These are phyloP conservation scores for Dendrobium chrysotoxum DNA, from an alignment of 106 monocot species.

Conservation along the genomic window DNA sequence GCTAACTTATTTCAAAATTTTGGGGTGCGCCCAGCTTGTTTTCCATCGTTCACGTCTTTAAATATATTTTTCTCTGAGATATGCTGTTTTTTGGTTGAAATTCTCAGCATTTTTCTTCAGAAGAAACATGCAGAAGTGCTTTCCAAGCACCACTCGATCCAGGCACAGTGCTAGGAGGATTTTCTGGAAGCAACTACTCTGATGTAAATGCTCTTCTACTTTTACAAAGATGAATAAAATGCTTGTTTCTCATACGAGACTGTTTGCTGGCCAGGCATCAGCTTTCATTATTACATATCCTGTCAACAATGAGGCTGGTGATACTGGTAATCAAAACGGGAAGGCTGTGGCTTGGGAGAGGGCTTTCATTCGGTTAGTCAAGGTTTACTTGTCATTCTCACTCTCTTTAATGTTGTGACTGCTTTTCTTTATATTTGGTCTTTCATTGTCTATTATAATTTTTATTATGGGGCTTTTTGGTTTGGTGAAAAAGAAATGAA, in stretches of 20 bases:
- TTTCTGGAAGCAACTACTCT: conserved; percentile 78
- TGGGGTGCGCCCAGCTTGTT: neutral
- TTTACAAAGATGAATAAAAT: neutral
- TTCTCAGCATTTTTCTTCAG: conserved; percentile 88
- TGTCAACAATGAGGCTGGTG: conserved; percentile 79
- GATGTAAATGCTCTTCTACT: conserved; percentile 40
- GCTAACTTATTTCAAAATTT: neutral
- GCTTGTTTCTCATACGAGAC: neutral
- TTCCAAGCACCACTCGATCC: conserved; percentile 97
- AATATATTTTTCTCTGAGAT: neutral
- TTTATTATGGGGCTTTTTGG: neutral
- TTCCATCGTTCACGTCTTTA: neutral
- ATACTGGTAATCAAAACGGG: conserved; percentile 56
- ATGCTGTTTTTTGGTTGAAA: neutral
- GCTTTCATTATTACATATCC: conserved; percentile 95
- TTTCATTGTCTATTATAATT: neutral
- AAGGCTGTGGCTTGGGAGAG: conserved; percentile 91
- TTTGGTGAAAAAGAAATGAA: no score
- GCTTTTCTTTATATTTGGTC: neutral
- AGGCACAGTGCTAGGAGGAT: conserved; percentile 83
- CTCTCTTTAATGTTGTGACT: conserved; percentile 2
- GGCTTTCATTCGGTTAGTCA: conserved; percentile 62
- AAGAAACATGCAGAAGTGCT: conserved; percentile 71
- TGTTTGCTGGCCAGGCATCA: conserved; percentile 55
- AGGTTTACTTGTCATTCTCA: conserved; percentile 37